Evolutionary conservation across 2,329 filamentous ascomycete genomes (phyloP).

Genomic region (Lachnellula arida): DNA sequence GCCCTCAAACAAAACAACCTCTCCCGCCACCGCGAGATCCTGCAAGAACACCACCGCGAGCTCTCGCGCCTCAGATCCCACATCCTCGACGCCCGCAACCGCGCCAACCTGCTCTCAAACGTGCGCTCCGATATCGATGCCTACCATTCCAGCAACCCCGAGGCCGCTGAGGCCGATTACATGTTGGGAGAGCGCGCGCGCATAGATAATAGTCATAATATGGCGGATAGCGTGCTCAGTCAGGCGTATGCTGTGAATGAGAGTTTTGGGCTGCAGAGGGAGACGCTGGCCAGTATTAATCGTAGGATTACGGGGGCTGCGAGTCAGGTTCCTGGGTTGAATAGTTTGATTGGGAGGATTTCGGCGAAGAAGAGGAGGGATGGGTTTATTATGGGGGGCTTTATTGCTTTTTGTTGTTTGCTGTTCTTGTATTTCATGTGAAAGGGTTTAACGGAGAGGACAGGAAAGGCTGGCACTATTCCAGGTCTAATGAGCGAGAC

Average conservation of each 20-base stretch:
- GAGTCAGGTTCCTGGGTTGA: constrained; percentile 88
- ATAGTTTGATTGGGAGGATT: constrained; percentile 86
- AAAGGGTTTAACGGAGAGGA: constrained; percentile 16
- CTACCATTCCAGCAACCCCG: constrained; percentile 78
- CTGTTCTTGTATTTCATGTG: constrained; percentile 76
- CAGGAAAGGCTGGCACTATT: too few species aligned
- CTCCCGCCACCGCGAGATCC: constrained; percentile 82
- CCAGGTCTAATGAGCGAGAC: too few species aligned
- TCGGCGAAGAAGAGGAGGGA: constrained; percentile 92
- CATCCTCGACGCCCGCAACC: constrained; percentile 74
- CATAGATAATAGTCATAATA: constrained; percentile 83
- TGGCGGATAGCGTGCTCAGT: constrained; percentile 85
- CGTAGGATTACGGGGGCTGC: constrained; percentile 84
- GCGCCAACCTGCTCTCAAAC: constrained; percentile 83
- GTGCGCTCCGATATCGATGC: constrained; percentile 89
- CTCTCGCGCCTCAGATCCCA: constrained; percentile 68
- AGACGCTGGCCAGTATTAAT: constrained; percentile 85
- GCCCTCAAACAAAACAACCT: constrained; percentile 98
- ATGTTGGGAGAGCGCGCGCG: constrained; percentile 87
- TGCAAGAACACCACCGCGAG: constrained; percentile 81
- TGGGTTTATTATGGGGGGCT: constrained; percentile 84
- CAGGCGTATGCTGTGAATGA: constrained; percentile 97
- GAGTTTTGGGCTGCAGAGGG: constrained; percentile 79
- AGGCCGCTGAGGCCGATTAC: constrained; percentile 85
- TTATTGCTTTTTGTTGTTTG: constrained; percentile 89